Conservation (phyloP, 23 red algal genomes). For the Gracilariopsis chorda region DNA sequence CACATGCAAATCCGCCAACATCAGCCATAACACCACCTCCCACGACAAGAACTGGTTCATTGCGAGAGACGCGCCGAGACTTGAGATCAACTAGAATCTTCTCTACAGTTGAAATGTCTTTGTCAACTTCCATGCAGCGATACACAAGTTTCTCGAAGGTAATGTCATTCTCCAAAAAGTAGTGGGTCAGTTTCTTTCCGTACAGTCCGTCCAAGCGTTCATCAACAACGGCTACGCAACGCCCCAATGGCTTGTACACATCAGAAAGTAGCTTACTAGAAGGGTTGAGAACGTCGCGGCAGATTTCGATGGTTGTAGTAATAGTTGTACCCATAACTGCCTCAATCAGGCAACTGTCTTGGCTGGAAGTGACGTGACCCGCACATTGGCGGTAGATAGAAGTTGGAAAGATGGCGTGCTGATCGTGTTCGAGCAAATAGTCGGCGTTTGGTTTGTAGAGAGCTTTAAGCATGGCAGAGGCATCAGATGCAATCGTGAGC, state of each 20-base stretch:
- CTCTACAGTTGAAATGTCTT: conserved; percentile 78
- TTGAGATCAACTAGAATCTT: conserved; percentile 73
- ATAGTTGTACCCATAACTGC: conserved; percentile 73
- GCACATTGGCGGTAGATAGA: conserved; percentile 66
- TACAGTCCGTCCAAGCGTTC: conserved; percentile 65
- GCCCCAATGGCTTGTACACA: conserved; percentile 66
- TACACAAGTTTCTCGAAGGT: conserved; percentile 59
- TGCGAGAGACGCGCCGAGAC: conserved; percentile 49
- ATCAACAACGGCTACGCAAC: conserved; percentile 68
- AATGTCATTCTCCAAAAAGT: conserved; percentile 58
- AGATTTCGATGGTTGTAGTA: conserved; percentile 72
- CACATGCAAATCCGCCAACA: conserved; percentile 70
- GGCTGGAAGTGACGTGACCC: conserved; percentile 59
- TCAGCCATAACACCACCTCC: conserved; percentile 79
- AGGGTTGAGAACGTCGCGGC: conserved; percentile 60
- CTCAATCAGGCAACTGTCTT: conserved; percentile 55
- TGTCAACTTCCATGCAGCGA: conserved; percentile 81
- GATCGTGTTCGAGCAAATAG: conserved; percentile 55
- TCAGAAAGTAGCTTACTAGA: conserved; percentile 17
- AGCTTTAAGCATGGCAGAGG: not conserved
- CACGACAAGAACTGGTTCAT: conserved; percentile 73
- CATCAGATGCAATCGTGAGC: conserved; percentile 20
- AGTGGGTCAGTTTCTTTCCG: conserved; percentile 17
- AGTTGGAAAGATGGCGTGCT: conserved; percentile 69
- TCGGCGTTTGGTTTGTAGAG: conserved; percentile 67